phyloP scores from a whole-genome alignment of 495 filamentous ascomycete species.

The Rostrohypoxylon terebratum region DNA sequence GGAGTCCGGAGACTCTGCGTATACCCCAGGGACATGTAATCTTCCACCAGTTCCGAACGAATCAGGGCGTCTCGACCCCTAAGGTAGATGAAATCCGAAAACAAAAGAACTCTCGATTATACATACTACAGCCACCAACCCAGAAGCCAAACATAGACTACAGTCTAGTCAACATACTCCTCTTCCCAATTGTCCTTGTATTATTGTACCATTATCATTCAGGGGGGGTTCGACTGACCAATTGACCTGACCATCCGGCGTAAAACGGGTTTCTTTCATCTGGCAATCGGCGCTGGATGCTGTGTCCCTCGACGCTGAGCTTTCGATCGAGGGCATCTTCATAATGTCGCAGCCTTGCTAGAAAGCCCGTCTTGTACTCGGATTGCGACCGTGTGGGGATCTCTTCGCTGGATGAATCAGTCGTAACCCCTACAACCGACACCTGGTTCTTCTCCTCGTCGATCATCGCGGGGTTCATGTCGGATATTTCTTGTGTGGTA shows the following conservation, averaged over 20 bases:
- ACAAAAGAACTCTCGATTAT: not conserved
- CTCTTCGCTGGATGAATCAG: conserved; percentile 32
- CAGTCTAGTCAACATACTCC: conserved; percentile 2
- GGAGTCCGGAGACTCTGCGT: not conserved
- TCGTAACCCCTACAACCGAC: conserved; percentile 4
- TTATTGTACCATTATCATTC: not conserved
- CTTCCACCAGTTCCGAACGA: not conserved
- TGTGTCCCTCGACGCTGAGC: conserved; percentile 65
- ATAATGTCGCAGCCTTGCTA: conserved; percentile 49
- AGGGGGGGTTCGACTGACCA: conserved; percentile 48
- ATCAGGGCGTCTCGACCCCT: not conserved
- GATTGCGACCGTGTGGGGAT: not conserved
- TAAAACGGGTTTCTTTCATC: conserved; percentile 57
- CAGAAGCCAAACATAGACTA: conserved; percentile 51
- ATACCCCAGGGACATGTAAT: too few relatives aligned
- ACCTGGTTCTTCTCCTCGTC: conserved; percentile 31
- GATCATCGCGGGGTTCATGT: conserved; percentile 16
- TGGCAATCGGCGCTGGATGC: conserved; percentile 64
- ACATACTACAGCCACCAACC: conserved; percentile 59
- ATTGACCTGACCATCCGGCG: conserved; percentile 46
- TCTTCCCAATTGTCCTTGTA: not conserved
- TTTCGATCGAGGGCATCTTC: conserved; percentile 64
- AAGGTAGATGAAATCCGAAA: not conserved
- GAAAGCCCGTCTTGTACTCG: conserved; percentile 7
- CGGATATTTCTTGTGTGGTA: not conserved